Conservation (phyloP, 2,329 filamentous ascomycete species). For the Bipolaris sorokiniana region DNA sequence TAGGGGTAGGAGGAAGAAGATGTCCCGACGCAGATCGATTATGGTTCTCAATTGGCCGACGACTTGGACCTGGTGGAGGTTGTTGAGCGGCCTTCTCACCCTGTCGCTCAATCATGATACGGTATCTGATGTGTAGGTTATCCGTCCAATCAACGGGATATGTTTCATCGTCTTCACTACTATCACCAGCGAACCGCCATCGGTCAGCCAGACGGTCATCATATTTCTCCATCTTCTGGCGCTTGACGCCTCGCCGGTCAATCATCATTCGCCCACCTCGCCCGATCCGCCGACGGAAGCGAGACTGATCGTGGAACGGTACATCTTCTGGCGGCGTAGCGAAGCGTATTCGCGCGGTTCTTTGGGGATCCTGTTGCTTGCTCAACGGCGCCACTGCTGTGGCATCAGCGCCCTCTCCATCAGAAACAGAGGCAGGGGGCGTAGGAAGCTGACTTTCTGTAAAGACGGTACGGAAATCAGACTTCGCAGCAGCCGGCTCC, state of each 20-base stretch:
- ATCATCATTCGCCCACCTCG: constrained; percentile 86
- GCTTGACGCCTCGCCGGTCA: constrained; percentile 75
- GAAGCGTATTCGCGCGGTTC: constrained; percentile 45
- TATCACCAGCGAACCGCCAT: constrained; percentile 88
- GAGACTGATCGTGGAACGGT: constrained; percentile 57
- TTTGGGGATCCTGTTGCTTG: constrained; percentile 33
- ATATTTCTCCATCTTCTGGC: constrained; percentile 47
- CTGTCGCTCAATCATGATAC: constrained; percentile 57
- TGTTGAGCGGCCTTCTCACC: constrained; percentile 47
- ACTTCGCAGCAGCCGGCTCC: constrained; percentile 54
- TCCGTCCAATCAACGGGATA: constrained; percentile 77
- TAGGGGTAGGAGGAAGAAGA: constrained; percentile 42
- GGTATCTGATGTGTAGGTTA: constrained; percentile 63
- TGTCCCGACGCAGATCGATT: constrained; percentile 47
- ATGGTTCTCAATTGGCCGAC: constrained; percentile 44
- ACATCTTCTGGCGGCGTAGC: constrained; percentile 49
- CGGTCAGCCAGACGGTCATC: constrained; percentile 47
- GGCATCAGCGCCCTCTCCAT: constrained; percentile 50
- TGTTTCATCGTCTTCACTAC: constrained; percentile 75
- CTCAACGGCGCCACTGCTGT: constrained; percentile 47
- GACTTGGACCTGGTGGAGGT: constrained; percentile 30
- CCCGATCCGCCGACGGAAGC: constrained; percentile 83
- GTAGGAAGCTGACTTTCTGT: constrained; percentile 52
- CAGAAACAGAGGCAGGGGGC: constrained; percentile 55
- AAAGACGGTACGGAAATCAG: constrained; percentile 49